phyloP scores from a whole-genome alignment of 2,329 filamentous ascomycete genomes.

The Penicillium hesseltinei region DNA sequence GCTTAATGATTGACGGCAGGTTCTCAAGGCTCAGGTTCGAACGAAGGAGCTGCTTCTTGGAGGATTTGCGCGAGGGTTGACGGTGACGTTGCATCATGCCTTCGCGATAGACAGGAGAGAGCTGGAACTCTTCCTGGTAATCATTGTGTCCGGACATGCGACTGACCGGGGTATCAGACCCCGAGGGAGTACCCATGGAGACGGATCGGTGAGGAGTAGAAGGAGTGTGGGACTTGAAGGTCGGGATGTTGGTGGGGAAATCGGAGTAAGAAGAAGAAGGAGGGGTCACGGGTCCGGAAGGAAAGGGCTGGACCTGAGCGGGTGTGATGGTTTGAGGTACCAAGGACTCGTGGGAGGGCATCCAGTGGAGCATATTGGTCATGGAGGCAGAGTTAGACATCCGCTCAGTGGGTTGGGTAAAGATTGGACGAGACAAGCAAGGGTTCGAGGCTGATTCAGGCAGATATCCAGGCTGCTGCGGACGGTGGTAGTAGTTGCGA shows the following conservation, averaged over 20 bases:
- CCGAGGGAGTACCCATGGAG: constrained; percentile 36
- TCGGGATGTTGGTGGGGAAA: constrained; percentile 34
- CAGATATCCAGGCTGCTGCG: constrained; percentile 33
- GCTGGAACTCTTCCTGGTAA: constrained; percentile 37
- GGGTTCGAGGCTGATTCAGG: constrained; percentile 41
- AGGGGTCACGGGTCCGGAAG: constrained; percentile 35
- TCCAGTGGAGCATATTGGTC: constrained; percentile 39
- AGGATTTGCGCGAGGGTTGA: constrained; percentile 35
- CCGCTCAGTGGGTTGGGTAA: constrained; percentile 35
- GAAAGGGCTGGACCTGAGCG: constrained; percentile 30
- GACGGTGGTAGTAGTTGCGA: constrained; percentile 36
- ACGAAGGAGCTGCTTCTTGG: constrained; percentile 32
- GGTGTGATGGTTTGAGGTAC: constrained; percentile 39
- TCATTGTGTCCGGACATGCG: constrained; percentile 36
- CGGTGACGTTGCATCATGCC: constrained; percentile 32
- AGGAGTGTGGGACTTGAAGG: constrained; percentile 38
- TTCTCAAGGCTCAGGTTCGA: constrained; percentile 37
- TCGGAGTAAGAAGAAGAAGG: constrained; percentile 40
- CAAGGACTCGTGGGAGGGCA: constrained; percentile 35
- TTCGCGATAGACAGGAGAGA: constrained; percentile 36
- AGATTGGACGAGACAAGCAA: constrained; percentile 40
- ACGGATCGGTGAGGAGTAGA: constrained; percentile 37
- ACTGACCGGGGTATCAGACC: constrained; percentile 37
- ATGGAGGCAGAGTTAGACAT: constrained; percentile 38
- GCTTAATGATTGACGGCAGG: constrained; percentile 39